Evolutionary conservation across 768 basidiomycete species (phyloP), one percentile per base, ranked within the genome.

Genomic region (Boletus insuetus): DNA sequence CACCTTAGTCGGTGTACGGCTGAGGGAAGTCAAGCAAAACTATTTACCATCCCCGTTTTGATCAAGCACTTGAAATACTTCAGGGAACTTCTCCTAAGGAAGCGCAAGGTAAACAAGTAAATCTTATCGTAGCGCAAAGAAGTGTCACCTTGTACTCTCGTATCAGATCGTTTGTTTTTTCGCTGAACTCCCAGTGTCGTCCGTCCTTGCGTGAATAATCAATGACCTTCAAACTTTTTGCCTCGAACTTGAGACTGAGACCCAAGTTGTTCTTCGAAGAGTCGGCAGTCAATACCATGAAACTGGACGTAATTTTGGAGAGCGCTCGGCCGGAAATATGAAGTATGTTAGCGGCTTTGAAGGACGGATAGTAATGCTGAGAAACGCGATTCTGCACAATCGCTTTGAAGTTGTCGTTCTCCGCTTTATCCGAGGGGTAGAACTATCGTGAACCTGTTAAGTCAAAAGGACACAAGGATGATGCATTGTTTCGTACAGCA

Each of bases 191-290:
- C 97, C 96, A 99, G 34, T 83, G 79, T 9, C 85, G 75, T 10
- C 86, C 87, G 29, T 87, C 83, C 73, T 96, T 95, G 57, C 84
- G 80, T 8, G 94, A 88, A 72, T 97, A 98, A 58, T 91, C 90
- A 43, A 97, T 79, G 2, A 99, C 97, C 73, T 98, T 99, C 63
- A 94, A 70, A 11, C 85, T 82, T 73, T 97, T 98, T 13, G 84
- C 90, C 66, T 99, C 97, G 58, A 97, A 99, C 70, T 99, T 99
- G 61, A 99, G 81, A 68, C 91, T 92, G 40, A 99, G 80, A 3
- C 97, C 97, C 31, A 98, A 74, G 67, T 99, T 98, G 52, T 80
- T 82, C 75, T 97, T 98, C 54, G 82, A 78, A 10, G 81, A 81
- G 64, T 92, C 92, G 0, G 81, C 75, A 0, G 82, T 82, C 53